phyloP scores from a whole-genome alignment of 164 flowering plant genomes.

The Magnolia sinica region DNA sequence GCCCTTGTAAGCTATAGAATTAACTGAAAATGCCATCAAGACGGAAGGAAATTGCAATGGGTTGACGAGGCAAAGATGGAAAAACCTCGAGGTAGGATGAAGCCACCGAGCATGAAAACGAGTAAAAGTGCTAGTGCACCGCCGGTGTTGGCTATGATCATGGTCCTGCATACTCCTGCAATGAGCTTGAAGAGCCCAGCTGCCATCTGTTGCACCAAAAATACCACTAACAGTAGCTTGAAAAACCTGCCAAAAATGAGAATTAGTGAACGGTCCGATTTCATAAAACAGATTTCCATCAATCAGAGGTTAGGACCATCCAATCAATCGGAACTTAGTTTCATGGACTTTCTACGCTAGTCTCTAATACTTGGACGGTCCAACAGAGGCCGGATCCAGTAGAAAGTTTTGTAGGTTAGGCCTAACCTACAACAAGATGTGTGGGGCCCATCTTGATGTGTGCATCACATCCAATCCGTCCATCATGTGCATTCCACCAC shows the following conservation, averaged over 20 bases:
- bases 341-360: no score
- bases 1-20: not conserved
- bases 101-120: conserved; percentile 81
- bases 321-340: no score
- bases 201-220: conserved; percentile 89
- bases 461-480: no score
- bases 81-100: conserved; percentile 69
- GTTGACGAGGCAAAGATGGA: not conserved
- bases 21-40: not conserved
- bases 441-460: no score
- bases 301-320: no score
- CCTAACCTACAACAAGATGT: no score
- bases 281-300: no score
- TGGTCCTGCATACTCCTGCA: conserved; percentile 62
- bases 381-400: no score
- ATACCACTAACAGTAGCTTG: conserved; percentile 61
- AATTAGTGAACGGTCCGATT: not conserved
- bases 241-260: conserved; percentile 56
- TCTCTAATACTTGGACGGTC: no score
- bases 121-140: conserved; percentile 60
- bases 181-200: conserved; percentile 65
- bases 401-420: no score
- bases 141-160: conserved; percentile 65
- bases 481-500: no score
- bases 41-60: not conserved